These are phyloP conservation scores for Blastocystis sp. DNA, from an alignment of 352 stramenopile genomes.

Conservation along the genomic window DNA sequence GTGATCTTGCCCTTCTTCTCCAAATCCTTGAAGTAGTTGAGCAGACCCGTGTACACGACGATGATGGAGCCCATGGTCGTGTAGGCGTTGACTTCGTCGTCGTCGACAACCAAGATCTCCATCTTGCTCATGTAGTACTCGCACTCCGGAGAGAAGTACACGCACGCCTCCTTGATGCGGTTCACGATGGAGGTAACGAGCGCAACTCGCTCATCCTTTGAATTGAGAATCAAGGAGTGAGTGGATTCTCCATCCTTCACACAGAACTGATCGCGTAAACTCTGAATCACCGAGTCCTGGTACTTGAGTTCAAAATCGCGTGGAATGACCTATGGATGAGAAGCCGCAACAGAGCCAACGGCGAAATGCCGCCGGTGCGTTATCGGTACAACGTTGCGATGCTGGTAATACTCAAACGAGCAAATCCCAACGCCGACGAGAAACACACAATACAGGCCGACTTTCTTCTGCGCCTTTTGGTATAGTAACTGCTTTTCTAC, in stretches of 20 bases:
- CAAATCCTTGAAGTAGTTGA: conserved; percentile 39
- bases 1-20: conserved; percentile 35
- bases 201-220: conserved; percentile 18
- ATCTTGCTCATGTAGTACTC: conserved; percentile 49
- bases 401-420: conserved; percentile 46
- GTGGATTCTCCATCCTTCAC: background rate
- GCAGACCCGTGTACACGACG: conserved; percentile 44
- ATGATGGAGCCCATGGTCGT: conserved; percentile 57
- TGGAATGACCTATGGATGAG: conserved; percentile 24
- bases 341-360: background rate
- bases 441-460: conserved; percentile 28
- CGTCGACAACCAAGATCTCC: conserved; percentile 38
- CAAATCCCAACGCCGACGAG: conserved; percentile 17
- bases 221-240: background rate
- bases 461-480: conserved; percentile 11
- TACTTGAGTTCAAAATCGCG: conserved; percentile 59
- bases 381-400: conserved; percentile 51
- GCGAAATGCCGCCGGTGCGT: conserved; percentile 46
- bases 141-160: conserved; percentile 65
- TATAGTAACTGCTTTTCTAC: conserved; percentile 14
- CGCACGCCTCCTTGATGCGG: conserved; percentile 28
- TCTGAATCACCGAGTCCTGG: conserved; percentile 28
- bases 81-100: conserved; percentile 65
- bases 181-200: conserved; percentile 6
- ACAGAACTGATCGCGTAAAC: background rate